Evolutionary conservation across 176 grass and related monocot species (phyloP).

Genomic region (Hsuehochloa calcarea): DNA sequence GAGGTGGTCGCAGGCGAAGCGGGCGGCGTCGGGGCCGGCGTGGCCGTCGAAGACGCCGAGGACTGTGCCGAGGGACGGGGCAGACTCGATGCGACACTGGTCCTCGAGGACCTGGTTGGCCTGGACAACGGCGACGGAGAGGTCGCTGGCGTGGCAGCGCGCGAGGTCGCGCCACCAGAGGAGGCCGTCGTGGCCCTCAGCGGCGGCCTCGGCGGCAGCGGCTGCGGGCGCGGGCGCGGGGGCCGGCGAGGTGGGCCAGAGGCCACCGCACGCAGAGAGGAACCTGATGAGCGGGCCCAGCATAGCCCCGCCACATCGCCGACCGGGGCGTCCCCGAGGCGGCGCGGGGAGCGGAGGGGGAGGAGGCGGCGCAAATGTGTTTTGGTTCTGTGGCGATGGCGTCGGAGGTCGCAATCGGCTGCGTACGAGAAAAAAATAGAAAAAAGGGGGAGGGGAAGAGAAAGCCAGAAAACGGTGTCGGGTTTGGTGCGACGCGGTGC

Average conservation of each 20-base stretch:
- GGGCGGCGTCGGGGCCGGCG: slow-evolving; percentile 68
- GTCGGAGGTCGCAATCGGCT: slow-evolving; percentile 44
- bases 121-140: slow-evolving; percentile 81
- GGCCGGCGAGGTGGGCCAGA: slow-evolving; percentile 27
- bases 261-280: slow-evolving; percentile 67
- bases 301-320: slow-evolving; percentile 92
- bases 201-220: neutral
- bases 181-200: slow-evolving; percentile 51
- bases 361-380: neutral
- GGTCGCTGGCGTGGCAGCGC: slow-evolving; percentile 55
- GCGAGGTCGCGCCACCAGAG: slow-evolving; percentile 75
- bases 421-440: slow-evolving; percentile 30
- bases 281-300: slow-evolving; percentile 71
- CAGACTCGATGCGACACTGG: slow-evolving; percentile 83
- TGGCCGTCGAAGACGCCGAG: slow-evolving; percentile 84
- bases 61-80: slow-evolving; percentile 67
- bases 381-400: slow-evolving; percentile 3
- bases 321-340: slow-evolving; percentile 44
- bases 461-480: neutral
- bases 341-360: slow-evolving; percentile 25
- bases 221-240: neutral
- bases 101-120: slow-evolving; percentile 92
- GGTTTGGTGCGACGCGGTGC: slow-evolving; percentile 24
- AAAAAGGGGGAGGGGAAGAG: neutral
- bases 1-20: slow-evolving; percentile 80